Evolutionary conservation across 1,139 yeast species (phyloP).

Genomic region (Protomyces lactucae-debilis): DNA sequence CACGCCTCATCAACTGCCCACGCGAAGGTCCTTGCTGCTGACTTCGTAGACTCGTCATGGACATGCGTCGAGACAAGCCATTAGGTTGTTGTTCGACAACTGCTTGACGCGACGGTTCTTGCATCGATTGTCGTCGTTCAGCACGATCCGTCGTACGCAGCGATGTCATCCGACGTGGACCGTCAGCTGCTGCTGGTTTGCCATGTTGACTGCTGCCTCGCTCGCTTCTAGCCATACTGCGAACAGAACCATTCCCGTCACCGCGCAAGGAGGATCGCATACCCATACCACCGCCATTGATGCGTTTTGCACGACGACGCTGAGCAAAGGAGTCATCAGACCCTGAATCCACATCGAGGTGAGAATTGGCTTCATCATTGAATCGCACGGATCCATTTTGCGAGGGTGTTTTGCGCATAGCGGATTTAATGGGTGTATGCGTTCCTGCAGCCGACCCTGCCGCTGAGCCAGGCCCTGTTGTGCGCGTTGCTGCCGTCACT

Average conservation of each 20-base stretch:
- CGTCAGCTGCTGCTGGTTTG: neutral
- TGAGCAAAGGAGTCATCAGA: slow-evolving; percentile 22
- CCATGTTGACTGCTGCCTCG: neutral
- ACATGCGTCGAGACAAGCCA: neutral
- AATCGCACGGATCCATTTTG: slow-evolving; percentile 15
- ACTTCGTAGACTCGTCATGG: neutral
- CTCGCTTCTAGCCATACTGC: neutral
- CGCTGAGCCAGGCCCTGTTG: neutral
- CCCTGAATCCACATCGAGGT: slow-evolving; percentile 22
- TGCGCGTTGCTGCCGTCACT: neutral
- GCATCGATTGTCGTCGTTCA: neutral
- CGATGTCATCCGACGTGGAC: neutral
- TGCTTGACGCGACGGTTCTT: neutral
- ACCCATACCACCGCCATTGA: neutral
- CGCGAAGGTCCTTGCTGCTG: neutral
- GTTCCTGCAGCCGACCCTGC: neutral
- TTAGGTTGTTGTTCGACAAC: neutral
- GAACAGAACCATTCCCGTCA: neutral
- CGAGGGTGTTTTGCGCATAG: slow-evolving; percentile 18
- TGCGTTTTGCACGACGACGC: slow-evolving; percentile 15
- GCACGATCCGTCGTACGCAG: neutral
- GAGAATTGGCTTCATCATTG: slow-evolving; percentile 13
- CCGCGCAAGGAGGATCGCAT: neutral
- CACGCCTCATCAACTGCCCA: neutral
- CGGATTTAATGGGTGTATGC: slow-evolving; percentile 11